Evolutionary conservation across 2,329 filamentous ascomycete genomes (phyloP).

Genomic region (Acrodontium crateriforme): DNA sequence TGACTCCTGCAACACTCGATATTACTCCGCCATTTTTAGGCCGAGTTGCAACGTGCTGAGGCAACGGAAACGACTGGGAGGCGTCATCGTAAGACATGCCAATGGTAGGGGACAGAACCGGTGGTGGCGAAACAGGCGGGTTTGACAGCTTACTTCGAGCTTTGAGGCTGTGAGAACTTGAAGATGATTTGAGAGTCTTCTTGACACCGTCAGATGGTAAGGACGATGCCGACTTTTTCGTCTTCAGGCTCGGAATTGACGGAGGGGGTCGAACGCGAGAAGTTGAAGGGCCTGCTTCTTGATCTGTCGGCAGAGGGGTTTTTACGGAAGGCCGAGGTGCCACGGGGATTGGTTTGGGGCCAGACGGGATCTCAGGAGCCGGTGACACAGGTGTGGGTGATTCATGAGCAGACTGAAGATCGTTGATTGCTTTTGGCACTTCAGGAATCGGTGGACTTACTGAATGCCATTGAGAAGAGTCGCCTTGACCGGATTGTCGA

Average conservation of each 20-base stretch:
- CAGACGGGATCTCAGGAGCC: too few relatives aligned
- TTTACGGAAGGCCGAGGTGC: too few relatives aligned
- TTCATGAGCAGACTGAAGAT: too few relatives aligned
- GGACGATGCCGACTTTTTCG: background rate
- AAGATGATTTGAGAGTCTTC: slow-evolving; percentile 1
- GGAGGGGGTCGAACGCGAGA: background rate
- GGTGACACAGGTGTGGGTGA: too few relatives aligned
- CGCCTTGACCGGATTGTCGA: too few relatives aligned
- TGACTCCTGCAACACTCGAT: slow-evolving; percentile 21
- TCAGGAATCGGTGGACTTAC: too few relatives aligned
- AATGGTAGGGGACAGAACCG: slow-evolving; percentile 15
- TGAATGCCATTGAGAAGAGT: too few relatives aligned
- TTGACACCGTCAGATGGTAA: slow-evolving; percentile 6
- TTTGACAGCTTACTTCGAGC: slow-evolving; percentile 5
- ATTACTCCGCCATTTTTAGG: slow-evolving; percentile 17
- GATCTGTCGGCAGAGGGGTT: too few relatives aligned
- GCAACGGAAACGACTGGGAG: slow-evolving; percentile 17
- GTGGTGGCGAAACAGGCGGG: slow-evolving; percentile 6
- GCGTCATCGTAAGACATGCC: slow-evolving; percentile 19
- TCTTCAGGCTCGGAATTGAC: background rate
- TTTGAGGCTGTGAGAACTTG: background rate
- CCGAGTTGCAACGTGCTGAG: slow-evolving; percentile 19
- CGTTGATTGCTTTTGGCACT: too few relatives aligned
- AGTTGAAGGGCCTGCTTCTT: background rate
- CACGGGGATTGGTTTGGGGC: too few relatives aligned